Conservation (phyloP, 176 grass and related monocot species). For the Musa acuminata region DNA sequence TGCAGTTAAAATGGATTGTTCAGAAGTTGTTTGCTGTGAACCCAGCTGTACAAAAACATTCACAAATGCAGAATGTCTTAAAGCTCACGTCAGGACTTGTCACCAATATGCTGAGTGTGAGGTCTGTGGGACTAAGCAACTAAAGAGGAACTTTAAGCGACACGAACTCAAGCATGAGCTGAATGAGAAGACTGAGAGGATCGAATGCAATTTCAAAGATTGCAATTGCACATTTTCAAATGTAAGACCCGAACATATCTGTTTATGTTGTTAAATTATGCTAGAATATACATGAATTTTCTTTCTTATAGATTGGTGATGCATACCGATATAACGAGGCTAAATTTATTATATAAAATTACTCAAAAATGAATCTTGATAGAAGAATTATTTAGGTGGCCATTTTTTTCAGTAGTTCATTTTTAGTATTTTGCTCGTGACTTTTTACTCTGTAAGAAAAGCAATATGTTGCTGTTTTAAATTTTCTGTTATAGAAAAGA, state of each 20-base stretch:
- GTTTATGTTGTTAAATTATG: neutral
- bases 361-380: too few species aligned
- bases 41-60: slow-evolving; percentile 56
- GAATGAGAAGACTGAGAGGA: slow-evolving; percentile 24
- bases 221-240: slow-evolving; percentile 69
- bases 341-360: too few species aligned
- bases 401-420: too few species aligned
- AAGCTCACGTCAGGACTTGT: slow-evolving; percentile 44
- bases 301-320: neutral
- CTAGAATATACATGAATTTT: too few species aligned
- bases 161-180: slow-evolving; percentile 53
- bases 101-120: slow-evolving; percentile 52
- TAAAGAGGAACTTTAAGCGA: slow-evolving; percentile 75
- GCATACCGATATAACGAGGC: too few species aligned
- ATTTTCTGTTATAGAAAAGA: too few species aligned
- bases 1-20: slow-evolving; percentile 49
- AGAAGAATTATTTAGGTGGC: too few species aligned
- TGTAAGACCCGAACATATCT: slow-evolving; percentile 15
- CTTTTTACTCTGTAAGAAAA: too few species aligned
- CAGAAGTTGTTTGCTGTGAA: slow-evolving; percentile 57
- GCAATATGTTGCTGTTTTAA: too few species aligned
- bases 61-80: slow-evolving; percentile 48
- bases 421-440: too few species aligned
- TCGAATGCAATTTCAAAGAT: slow-evolving; percentile 48
- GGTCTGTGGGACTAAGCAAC: slow-evolving; percentile 52